Conservation (phyloP, 305 asterid species). For the Rubia peregrina region DNA sequence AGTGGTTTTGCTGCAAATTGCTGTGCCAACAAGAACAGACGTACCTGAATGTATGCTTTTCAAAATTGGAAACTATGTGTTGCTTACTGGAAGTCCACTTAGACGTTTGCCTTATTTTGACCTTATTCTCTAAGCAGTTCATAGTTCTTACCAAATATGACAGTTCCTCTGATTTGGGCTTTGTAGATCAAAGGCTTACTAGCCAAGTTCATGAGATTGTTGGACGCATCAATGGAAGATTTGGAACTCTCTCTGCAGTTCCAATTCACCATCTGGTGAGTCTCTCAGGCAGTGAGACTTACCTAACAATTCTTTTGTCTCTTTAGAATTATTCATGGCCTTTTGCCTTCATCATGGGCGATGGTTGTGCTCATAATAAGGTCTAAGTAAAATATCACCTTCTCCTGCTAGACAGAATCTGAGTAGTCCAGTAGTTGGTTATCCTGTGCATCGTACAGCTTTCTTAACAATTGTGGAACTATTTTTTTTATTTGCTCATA, state of each 20-base stretch:
- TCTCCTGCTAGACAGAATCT: not conserved
- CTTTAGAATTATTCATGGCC: not conserved
- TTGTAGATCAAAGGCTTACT: slow-evolving; percentile 77
- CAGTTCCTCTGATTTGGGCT: slow-evolving; percentile 23
- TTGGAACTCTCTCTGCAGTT: slow-evolving; percentile 71
- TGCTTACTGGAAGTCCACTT: not conserved
- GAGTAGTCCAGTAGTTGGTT: not conserved
- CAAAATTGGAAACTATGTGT: slow-evolving; percentile 1
- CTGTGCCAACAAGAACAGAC: slow-evolving; percentile 95
- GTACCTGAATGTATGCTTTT: slow-evolving; percentile 82
- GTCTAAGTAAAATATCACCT: not conserved
- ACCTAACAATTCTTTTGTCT: not conserved
- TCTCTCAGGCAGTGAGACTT: slow-evolving; percentile 17
- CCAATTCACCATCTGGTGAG: slow-evolving; percentile 96
- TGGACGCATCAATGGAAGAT: slow-evolving; percentile 94
- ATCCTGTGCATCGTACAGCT: not conserved
- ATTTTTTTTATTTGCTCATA: not conserved
- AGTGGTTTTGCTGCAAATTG: slow-evolving; percentile 93
- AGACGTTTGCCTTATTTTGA: not conserved
- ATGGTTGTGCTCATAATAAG: not conserved
- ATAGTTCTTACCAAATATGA: not conserved
- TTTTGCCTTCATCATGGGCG: not conserved
- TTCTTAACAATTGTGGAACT: not conserved
- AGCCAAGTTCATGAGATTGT: slow-evolving; percentile 97
- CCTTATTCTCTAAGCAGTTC: not conserved